phyloP scores from a whole-genome alignment of 305 asterid genomes.

The Solanum chacoense region DNA sequence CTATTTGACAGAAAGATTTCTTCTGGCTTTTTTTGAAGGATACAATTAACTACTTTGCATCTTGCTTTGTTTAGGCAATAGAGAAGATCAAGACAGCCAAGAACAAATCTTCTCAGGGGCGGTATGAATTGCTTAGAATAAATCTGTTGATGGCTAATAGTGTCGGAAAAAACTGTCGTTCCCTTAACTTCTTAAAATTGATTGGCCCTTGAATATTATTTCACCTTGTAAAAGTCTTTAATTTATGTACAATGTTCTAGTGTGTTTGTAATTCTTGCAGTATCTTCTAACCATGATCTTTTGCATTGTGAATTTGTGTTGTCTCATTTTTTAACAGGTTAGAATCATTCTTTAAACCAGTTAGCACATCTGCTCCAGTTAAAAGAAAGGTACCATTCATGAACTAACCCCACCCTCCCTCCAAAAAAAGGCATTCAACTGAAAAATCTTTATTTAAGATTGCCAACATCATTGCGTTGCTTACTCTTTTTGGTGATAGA shows the following conservation, averaged over 20 bases:
- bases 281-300: background rate
- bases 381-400: constrained; percentile 61
- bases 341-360: constrained; percentile 93
- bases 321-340: constrained; percentile 40
- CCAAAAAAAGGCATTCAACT: background rate
- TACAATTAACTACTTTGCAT: background rate
- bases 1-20: background rate
- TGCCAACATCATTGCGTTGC: background rate
- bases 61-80: constrained; percentile 47
- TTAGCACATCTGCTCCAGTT: constrained; percentile 47
- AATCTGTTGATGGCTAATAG: background rate
- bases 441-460: background rate
- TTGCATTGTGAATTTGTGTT: constrained; percentile 6
- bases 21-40: background rate
- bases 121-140: constrained; percentile 35
- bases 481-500: background rate
- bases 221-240: background rate
- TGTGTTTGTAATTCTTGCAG: background rate
- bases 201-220: background rate
- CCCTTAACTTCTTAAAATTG: background rate
- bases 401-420: background rate
- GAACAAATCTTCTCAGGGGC: constrained; percentile 88
- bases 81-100: constrained; percentile 94
- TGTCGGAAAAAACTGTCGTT: background rate
- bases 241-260: background rate